These are phyloP conservation scores for Laguncularia racemosa DNA, from an alignment of 345 rosid species.

Conservation along the genomic window DNA sequence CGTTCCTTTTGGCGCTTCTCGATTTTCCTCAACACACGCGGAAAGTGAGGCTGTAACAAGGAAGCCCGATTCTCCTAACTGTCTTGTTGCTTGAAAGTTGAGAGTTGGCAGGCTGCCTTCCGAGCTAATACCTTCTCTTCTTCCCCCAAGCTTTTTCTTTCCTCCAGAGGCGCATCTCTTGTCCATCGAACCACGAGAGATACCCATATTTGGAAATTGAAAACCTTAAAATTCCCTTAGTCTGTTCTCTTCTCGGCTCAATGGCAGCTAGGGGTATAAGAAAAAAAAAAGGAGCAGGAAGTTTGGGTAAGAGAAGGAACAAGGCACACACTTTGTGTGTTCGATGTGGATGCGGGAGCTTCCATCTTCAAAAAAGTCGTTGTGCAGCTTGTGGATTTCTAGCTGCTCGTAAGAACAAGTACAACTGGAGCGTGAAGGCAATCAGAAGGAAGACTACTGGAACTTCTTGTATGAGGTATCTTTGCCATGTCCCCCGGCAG, in stretches of 20 bases:
- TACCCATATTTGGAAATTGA: too few relatives aligned
- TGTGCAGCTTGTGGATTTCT: conserved; percentile 46
- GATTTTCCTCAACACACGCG: conserved; percentile 39
- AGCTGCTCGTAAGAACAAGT: conserved; percentile 42
- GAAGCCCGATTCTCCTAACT: too few relatives aligned
- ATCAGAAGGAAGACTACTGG: conserved; percentile 98
- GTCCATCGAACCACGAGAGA: too few relatives aligned
- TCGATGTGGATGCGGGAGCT: conserved; percentile 53
- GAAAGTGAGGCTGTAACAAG: too few relatives aligned
- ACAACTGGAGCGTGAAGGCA: conserved; percentile 98
- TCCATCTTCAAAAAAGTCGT: conserved; percentile 55
- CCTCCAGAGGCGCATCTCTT: too few relatives aligned
- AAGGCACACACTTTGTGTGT: conserved; percentile 55
- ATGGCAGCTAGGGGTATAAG: too few relatives aligned
- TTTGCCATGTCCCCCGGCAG: conserved; percentile 72
- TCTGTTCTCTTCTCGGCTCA: too few relatives aligned
- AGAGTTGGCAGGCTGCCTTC: too few relatives aligned
- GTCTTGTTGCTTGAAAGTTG: too few relatives aligned
- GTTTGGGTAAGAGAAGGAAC: conserved; percentile 54
- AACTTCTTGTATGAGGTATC: conserved; percentile 88
- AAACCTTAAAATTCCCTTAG: too few relatives aligned
- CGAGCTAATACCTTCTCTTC: too few relatives aligned
- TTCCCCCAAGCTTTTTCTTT: too few relatives aligned
- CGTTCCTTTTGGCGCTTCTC: conserved; percentile 36
- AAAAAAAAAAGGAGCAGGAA: conserved; percentile 57